A percentile compares a stretch with the other conserved stretches of the same genome.
Conservation (phyloP, 208 protist genomes). For the Leishmania major region DNA sequence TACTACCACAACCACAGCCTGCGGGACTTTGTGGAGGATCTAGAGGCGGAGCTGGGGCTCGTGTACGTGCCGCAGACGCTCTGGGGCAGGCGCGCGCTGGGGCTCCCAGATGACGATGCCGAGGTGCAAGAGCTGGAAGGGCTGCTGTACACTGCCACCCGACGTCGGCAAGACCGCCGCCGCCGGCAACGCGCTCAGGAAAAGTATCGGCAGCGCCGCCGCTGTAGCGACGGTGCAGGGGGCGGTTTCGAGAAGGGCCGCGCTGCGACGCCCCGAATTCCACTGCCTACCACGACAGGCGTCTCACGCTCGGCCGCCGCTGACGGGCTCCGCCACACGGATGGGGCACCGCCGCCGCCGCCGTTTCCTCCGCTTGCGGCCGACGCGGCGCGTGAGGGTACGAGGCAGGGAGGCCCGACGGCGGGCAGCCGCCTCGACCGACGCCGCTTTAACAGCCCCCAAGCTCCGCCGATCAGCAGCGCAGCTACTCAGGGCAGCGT, state of each 20-base stretch:
- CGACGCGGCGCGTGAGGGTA: neutral
- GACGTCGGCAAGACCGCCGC: constrained; percentile 20
- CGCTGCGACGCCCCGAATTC: neutral
- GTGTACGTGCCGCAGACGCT: constrained; percentile 63
- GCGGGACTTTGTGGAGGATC: constrained; percentile 74
- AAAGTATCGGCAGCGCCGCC: constrained; percentile 6
- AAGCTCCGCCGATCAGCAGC: neutral
- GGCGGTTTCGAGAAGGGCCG: neutral
- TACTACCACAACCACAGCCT: constrained; percentile 81
- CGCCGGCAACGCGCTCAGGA: constrained; percentile 18
- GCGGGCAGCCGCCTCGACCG: neutral
- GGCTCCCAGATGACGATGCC: constrained; percentile 30
- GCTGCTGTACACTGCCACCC: constrained; percentile 25
- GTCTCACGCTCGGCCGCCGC: neutral
- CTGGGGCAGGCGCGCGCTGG: constrained; percentile 47
- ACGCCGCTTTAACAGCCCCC: neutral
- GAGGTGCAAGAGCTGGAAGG: constrained; percentile 35
- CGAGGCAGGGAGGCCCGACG: neutral
- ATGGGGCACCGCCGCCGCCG: neutral
- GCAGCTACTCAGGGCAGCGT: neutral
- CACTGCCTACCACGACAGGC: neutral
- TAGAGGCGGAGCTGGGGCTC: constrained; percentile 56
- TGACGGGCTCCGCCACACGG: neutral
- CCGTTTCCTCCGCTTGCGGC: neutral
- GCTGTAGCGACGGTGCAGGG: neutral